These are phyloP conservation scores for Metschnikowia corniflorae DNA, from an alignment of 805 yeast genomes.

Conservation along the genomic window DNA sequence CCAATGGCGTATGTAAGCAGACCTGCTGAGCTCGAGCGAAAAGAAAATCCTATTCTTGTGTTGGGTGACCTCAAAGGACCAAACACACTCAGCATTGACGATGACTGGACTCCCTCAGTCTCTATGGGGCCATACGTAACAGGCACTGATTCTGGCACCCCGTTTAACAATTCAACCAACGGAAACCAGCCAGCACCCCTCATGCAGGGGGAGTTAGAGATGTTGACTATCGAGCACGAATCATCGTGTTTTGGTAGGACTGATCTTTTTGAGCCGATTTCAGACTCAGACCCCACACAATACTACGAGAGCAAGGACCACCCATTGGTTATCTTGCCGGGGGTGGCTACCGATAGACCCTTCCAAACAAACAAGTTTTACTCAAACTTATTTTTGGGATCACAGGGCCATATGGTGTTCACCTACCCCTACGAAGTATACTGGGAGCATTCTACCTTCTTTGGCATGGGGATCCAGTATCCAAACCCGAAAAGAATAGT, in stretches of 20 bases:
- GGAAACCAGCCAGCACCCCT: too few relatives aligned
- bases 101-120: slow-evolving; percentile 2
- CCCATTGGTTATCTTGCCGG: slow-evolving; percentile 44
- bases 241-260: background rate
- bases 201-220: too few relatives aligned
- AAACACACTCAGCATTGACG: slow-evolving; percentile 1
- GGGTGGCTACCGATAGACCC: slow-evolving; percentile 43
- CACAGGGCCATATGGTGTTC: slow-evolving; percentile 53
- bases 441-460: slow-evolving; percentile 44
- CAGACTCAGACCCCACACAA: slow-evolving; percentile 41
- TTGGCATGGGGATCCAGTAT: slow-evolving; percentile 64
- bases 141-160: too few relatives aligned
- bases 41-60: slow-evolving; percentile 1
- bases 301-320: slow-evolving; percentile 46
- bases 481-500: slow-evolving; percentile 42
- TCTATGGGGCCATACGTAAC: too few relatives aligned
- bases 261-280: slow-evolving; percentile 48
- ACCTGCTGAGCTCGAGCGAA: background rate
- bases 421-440: slow-evolving; percentile 66
- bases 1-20: slow-evolving; percentile 1
- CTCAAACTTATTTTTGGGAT: slow-evolving; percentile 57
- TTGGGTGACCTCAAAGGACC: slow-evolving; percentile 1
- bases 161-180: too few relatives aligned
- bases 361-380: slow-evolving; percentile 76
- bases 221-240: too few relatives aligned